Conservation (phyloP, 768 basidiomycete species). For the Sporobolomyces pararoseus region DNA sequence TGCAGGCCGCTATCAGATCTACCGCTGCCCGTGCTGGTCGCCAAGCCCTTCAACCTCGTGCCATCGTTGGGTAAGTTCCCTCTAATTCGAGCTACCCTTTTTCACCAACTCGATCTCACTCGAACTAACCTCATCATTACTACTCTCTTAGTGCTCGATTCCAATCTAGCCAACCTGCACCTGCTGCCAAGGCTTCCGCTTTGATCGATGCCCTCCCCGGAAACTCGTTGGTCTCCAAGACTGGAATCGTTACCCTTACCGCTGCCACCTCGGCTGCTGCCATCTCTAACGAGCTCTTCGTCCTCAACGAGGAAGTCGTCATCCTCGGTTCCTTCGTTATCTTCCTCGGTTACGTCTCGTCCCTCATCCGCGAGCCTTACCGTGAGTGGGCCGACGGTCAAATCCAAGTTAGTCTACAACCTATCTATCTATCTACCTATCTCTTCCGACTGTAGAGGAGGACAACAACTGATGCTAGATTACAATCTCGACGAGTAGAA, state of each 20-base stretch:
- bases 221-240: conserved; percentile 82
- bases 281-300: conserved; percentile 69
- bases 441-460: background rate
- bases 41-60: conserved; percentile 34
- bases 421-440: background rate
- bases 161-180: conserved; percentile 34
- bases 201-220: conserved; percentile 81
- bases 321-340: conserved; percentile 62
- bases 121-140: background rate
- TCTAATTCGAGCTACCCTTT: background rate
- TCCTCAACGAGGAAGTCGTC: conserved; percentile 93
- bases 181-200: conserved; percentile 60
- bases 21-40: conserved; percentile 28
- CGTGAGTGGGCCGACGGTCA: conserved; percentile 85
- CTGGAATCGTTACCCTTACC: conserved; percentile 76
- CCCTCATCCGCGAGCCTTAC: conserved; percentile 75
- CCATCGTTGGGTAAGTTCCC: conserved; percentile 14
- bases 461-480: too few relatives aligned
- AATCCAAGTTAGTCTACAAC: conserved; percentile 60
- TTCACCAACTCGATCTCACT: too few relatives aligned
- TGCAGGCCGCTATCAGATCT: conserved; percentile 19
- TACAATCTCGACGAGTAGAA: conserved; percentile 49
- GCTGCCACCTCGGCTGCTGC: conserved; percentile 51
- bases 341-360: conserved; percentile 41
- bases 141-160: conserved; percentile 28